Conservation (phyloP, 2,329 filamentous ascomycete genomes). For the Gaeumannomyces tritici region DNA sequence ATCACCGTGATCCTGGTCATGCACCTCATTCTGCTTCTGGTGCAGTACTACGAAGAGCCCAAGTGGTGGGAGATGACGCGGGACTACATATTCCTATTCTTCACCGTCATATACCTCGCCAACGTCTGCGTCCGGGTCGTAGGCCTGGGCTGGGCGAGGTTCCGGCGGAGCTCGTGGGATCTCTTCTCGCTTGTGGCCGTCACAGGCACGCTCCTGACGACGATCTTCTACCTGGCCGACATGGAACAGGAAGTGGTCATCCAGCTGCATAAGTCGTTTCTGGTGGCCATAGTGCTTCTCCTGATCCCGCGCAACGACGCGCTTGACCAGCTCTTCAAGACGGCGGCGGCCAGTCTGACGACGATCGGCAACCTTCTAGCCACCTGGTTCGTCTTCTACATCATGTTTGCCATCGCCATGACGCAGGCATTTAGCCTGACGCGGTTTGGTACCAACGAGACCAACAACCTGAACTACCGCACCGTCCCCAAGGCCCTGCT, state of each 20-base stretch:
- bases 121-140: conserved; percentile 80
- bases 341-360: conserved; percentile 84
- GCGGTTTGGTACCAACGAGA: conserved; percentile 66
- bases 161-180: conserved; percentile 91
- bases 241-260: conserved; percentile 50
- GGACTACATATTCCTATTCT: conserved; percentile 68
- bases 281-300: conserved; percentile 81
- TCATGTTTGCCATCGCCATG: conserved; percentile 92
- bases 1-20: conserved; percentile 73
- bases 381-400: conserved; percentile 94
- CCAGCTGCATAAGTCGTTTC: conserved; percentile 85
- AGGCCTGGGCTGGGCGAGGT: conserved; percentile 85
- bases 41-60: conserved; percentile 77
- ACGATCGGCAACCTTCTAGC: conserved; percentile 86
- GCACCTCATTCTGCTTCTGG: conserved; percentile 72
- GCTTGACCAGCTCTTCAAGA: conserved; percentile 97
- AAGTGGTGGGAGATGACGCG: conserved; percentile 60
- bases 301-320: conserved; percentile 95
- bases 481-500: conserved; percentile 91
- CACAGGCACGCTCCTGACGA: conserved; percentile 69
- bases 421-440: conserved; percentile 95
- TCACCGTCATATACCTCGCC: conserved; percentile 71
- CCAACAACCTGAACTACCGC: conserved; percentile 79
- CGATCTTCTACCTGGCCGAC: conserved; percentile 62
- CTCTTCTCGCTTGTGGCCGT: conserved; percentile 77